Conservation (phyloP, 768 basidiomycete genomes). For the Gloeophyllum trabeum region DNA sequence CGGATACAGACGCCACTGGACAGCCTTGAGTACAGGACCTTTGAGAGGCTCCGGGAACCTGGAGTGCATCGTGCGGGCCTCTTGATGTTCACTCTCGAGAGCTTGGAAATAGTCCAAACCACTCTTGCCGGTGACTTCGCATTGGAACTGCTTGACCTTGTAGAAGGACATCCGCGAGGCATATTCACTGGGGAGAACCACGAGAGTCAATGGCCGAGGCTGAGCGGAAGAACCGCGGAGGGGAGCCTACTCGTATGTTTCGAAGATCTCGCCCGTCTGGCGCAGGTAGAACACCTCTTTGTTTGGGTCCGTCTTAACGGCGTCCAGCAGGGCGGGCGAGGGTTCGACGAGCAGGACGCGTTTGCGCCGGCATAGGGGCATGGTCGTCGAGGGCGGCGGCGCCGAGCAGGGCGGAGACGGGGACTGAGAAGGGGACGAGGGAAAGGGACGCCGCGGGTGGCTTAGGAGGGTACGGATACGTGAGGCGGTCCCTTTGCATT, state of each 20-base stretch:
- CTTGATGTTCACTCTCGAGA: slow-evolving; percentile 80
- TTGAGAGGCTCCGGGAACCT: slow-evolving; percentile 92
- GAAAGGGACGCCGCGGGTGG: slow-evolving; percentile 3
- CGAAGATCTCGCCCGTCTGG: slow-evolving; percentile 96
- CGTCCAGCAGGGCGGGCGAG: slow-evolving; percentile 55
- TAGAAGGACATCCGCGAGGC: slow-evolving; percentile 92
- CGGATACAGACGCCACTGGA: slow-evolving; percentile 87
- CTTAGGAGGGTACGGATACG: not conserved
- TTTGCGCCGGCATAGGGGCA: slow-evolving; percentile 87
- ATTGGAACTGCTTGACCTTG: slow-evolving; percentile 88
- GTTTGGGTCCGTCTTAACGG: slow-evolving; percentile 50
- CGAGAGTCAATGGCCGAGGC: slow-evolving; percentile 17
- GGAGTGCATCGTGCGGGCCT: slow-evolving; percentile 81
- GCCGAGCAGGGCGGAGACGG: slow-evolving; percentile 11
- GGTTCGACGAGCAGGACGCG: slow-evolving; percentile 83
- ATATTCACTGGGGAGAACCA: slow-evolving; percentile 47
- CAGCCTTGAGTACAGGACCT: slow-evolving; percentile 78
- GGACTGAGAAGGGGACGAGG: slow-evolving; percentile 8
- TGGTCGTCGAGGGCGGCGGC: slow-evolving; percentile 20
- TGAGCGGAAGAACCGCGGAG: slow-evolving; percentile 13
- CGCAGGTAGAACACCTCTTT: slow-evolving; percentile 84
- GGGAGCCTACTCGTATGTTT: slow-evolving; percentile 80
- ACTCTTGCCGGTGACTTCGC: slow-evolving; percentile 93
- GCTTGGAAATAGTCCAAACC: slow-evolving; percentile 93
- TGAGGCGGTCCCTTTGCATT: not conserved